Percentiles rank a stretch among this genome's conserved stretches.
Evolutionary conservation across 2,329 filamentous ascomycete species (phyloP).

Genomic region (Cladophialophora psammophila): DNA sequence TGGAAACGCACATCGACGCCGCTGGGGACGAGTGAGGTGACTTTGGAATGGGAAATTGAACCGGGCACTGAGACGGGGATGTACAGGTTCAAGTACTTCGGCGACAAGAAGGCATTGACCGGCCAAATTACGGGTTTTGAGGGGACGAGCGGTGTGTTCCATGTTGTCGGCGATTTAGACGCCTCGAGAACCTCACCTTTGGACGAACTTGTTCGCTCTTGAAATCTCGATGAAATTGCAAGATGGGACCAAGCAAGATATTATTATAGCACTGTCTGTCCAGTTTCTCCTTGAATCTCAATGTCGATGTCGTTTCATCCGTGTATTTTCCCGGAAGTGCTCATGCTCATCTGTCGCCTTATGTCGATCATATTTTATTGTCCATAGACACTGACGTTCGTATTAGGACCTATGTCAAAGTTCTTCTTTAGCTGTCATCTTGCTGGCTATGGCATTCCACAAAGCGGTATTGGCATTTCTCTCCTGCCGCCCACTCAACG

Average conservation of each 20-base stretch:
- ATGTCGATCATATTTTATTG: too few species aligned
- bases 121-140: conserved; percentile 73
- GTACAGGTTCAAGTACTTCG: conserved; percentile 84
- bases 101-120: conserved; percentile 74
- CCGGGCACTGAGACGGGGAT: conserved; percentile 61
- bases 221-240: conserved; percentile 4
- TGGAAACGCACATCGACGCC: conserved; percentile 77
- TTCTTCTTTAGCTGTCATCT: too few species aligned
- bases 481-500: too few species aligned
- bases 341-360: too few species aligned
- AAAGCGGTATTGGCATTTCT: too few species aligned
- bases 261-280: not conserved
- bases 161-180: conserved; percentile 40
- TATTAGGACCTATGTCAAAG: too few species aligned
- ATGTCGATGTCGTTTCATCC: not conserved
- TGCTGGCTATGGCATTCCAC: too few species aligned
- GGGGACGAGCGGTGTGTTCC: conserved; percentile 64
- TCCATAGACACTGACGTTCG: too few species aligned
- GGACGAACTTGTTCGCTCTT: conserved; percentile 32
- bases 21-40: conserved; percentile 78
- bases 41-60: conserved; percentile 80
- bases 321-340: not conserved
- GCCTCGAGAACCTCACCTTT: not conserved
- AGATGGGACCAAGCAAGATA: not conserved
- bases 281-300: too few species aligned